Evolutionary conservation across 106 monocot species (phyloP).

Genomic region (Phalaenopsis equestris): DNA sequence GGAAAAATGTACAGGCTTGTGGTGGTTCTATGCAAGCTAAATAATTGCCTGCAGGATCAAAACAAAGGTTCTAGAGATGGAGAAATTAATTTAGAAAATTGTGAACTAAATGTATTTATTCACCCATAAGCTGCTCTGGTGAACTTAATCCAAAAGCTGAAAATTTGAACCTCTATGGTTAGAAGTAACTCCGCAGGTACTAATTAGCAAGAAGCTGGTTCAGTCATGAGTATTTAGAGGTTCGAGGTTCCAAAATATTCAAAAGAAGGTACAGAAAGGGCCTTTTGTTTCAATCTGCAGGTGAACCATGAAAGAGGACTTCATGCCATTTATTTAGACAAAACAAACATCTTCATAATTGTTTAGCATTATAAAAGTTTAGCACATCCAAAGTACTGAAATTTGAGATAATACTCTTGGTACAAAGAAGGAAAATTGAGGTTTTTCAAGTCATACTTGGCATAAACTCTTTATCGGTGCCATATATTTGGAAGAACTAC

Average conservation of each 20-base stretch:
- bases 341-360: neutral
- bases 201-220: conserved; percentile 1
- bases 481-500: conserved; percentile 17
- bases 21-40: neutral
- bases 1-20: neutral
- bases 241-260: conserved; percentile 6
- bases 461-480: conserved; percentile 11
- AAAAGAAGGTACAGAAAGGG: neutral
- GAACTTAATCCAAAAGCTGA: neutral
- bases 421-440: neutral
- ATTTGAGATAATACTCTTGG: neutral
- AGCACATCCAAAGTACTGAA: neutral
- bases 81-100: neutral
- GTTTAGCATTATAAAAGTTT: neutral
- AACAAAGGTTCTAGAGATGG: neutral
- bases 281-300: conserved; percentile 20
- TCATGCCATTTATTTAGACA: neutral
- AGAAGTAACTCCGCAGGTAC: neutral
- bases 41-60: conserved; percentile 2
- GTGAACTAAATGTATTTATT: conserved; percentile 4
- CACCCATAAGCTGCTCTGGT: neutral
- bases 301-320: conserved; percentile 31
- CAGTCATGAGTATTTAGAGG: neutral
- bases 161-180: neutral
- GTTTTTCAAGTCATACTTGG: conserved; percentile 23